Evolutionary conservation across 2,329 filamentous ascomycete genomes (phyloP), one percentile per base, ranked within the genome.

Genomic region (Canariomyces notabilis): DNA sequence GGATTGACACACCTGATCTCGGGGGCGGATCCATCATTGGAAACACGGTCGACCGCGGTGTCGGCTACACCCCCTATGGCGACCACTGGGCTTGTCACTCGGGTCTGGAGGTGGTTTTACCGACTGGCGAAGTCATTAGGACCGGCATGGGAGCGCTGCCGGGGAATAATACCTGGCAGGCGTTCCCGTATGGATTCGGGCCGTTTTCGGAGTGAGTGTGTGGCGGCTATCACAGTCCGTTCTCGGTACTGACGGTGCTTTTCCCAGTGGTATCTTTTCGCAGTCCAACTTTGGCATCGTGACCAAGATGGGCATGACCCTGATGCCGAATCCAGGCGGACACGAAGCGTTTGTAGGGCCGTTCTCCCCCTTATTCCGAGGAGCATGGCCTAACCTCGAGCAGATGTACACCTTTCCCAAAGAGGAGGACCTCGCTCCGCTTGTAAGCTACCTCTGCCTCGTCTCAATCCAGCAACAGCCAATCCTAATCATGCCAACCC

Each of bases 251-350:
- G 35, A 36, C 11, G 11, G 20, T 39, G 33, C 39, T 4, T 18
- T 9, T 12, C 7, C 11, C 37, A 52, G 52, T 31, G 71, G 72
- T 1, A 68, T 78, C 11, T 79, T 79, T 49, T 67, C 71, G 0
- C 74, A 78, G 57, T 71, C 67, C 12, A 76, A 73, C 47, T 66
- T 76, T 21, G 76, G 74, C 15, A 73, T 79, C 21, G 69, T 77
- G 7, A 73, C 71, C 1, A 79, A 79, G 60, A 75, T 80, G 68
- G 76, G 76, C 0, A 68, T 79, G 49, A 63, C 63, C 40, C 48
- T 67, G 47, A 68, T 67, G 64, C 67, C 68, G 3, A 62, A 59
- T 16, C 48, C 52, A 1, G 48, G 44, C 16, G 49, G 52, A 7
- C 62, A 68, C 49, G 65, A 69, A 46, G 35, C 44, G 8, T 54